These are phyloP conservation scores for Venturia effusa DNA, from an alignment of 2,329 filamentous ascomycete genomes.

Conservation along the genomic window DNA sequence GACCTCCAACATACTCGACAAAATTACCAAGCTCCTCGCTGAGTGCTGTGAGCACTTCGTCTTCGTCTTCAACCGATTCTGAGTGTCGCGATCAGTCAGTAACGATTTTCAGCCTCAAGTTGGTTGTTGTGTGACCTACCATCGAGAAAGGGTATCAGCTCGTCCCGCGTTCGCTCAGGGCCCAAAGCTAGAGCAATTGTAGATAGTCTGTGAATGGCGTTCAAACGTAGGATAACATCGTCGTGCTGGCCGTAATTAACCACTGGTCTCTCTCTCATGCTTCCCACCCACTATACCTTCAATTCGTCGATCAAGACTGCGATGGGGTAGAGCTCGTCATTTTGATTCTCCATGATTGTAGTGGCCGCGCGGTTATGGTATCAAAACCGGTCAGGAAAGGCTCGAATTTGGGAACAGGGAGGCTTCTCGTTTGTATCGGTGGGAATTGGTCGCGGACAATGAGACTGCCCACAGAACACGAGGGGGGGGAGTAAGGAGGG, in stretches of 20 bases:
- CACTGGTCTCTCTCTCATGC: background rate
- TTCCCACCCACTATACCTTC: conserved; percentile 51
- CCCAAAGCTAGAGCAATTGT: conserved; percentile 96
- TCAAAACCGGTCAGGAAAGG: conserved; percentile 1
- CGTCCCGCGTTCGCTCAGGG: conserved; percentile 91
- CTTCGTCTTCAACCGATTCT: conserved; percentile 99
- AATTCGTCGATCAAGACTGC: conserved; percentile 99
- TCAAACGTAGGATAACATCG: conserved; percentile 93
- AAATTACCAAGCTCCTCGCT: conserved; percentile 96
- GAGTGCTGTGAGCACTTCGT: conserved; percentile 92
- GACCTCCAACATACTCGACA: conserved; percentile 93
- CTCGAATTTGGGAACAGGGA: background rate
- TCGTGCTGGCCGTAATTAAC: conserved; percentile 58
- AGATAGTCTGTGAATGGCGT: conserved; percentile 95
- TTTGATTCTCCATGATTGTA: conserved; percentile 76
- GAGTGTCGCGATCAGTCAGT: conserved; percentile 23
- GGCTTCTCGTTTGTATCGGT: background rate
- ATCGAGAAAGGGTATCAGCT: conserved; percentile 97
- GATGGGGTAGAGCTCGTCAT: conserved; percentile 99
- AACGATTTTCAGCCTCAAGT: background rate
- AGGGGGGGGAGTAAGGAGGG: conserved; percentile 1
- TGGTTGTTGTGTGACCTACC: conserved; percentile 43
- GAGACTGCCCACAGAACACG: background rate
- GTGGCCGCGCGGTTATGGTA: background rate
- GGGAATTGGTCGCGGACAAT: background rate